Evolutionary conservation across 805 yeast species (phyloP).

Genomic region (Spencermartinsiella europaea): DNA sequence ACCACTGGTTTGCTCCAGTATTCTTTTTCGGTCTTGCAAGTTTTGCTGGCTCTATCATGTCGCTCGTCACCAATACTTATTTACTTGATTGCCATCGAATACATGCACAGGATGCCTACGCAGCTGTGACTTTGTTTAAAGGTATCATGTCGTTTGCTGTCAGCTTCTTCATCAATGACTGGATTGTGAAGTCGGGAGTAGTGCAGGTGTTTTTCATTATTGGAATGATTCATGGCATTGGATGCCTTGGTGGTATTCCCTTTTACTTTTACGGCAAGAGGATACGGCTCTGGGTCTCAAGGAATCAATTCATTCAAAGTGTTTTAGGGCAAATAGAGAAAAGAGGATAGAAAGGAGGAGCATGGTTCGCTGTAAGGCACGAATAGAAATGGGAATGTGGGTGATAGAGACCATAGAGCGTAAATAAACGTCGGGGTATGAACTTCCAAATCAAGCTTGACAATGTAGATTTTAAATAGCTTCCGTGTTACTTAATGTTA

Average conservation of each 20-base stretch:
- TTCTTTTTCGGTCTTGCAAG: conserved; percentile 51
- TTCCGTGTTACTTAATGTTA: too few species aligned
- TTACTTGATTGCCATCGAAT: conserved; percentile 52
- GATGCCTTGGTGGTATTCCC: conserved; percentile 47
- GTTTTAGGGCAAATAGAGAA: too few species aligned
- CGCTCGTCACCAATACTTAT: conserved; percentile 57
- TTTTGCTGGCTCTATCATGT: conserved; percentile 57
- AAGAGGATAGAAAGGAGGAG: too few species aligned
- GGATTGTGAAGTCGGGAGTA: conserved; percentile 39
- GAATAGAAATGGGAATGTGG: too few species aligned
- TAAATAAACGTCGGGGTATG: too few species aligned
- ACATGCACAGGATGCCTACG: conserved; percentile 56
- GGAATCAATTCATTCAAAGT: background rate
- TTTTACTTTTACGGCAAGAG: conserved; percentile 52
- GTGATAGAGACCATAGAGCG: too few species aligned
- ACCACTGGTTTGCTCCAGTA: conserved; percentile 54
- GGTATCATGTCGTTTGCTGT: conserved; percentile 52
- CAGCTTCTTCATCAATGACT: conserved; percentile 50
- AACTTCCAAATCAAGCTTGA: too few species aligned
- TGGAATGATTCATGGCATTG: conserved; percentile 46
- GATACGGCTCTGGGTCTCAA: conserved; percentile 38
- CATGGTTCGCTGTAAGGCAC: too few species aligned
- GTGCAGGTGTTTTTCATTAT: conserved; percentile 46
- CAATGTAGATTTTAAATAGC: too few species aligned
- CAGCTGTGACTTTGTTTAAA: conserved; percentile 50